Base-by-base conservation (phyloP, 768 basidiomycete genomes). In the Dioszegia crocea region DNA sequence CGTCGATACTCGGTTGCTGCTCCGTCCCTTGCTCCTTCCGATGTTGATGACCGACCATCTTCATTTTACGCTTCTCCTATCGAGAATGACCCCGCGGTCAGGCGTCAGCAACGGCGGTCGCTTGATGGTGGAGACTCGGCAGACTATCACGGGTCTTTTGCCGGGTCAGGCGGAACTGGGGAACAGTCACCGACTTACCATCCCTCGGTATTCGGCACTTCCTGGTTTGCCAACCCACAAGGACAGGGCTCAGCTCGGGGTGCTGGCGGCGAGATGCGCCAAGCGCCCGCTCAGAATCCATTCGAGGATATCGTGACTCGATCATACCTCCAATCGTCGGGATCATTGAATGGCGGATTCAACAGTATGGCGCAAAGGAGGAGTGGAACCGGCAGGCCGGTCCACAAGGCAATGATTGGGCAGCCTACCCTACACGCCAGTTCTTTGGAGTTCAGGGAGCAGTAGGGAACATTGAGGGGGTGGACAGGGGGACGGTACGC, bases 41-140 rank as follows among this genome's bases (percentile, higher is more conserved):
- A 76, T 36, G 53, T 76, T 26, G 75, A 76, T 56, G 72, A 67
- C 46, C 65, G 75, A 33, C 75, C 75, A 4, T 69, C 66, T 30
- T 72, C 70, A 0, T 76, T 76, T 64, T 76, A 76, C 57, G 75
- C 75, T 27, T 70, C 72, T 30, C 71, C 74, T 5, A 41, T 67
- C 3, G 75, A 76, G 43, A 75, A 75, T 49, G 72, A 73, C 27
- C 61, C 63, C 17, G 57, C 65, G 4, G 53, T 63, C 55, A 53
- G 68, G 12, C 57, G 65, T 16, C 58, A 59, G 24, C 66, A 67
- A 36, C 50, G 58, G 17, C 41, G 40, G 2, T 56, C 54, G 6
- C 33, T 44, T 46, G 54, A 56, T 24, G 54, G 43, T 17, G 31
- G 26, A 8, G 48, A 59, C 21, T 59, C 57, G 14, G n/a, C 30